phyloP scores from a whole-genome alignment of 768 basidiomycete genomes.

The Boletus coccyginus region DNA sequence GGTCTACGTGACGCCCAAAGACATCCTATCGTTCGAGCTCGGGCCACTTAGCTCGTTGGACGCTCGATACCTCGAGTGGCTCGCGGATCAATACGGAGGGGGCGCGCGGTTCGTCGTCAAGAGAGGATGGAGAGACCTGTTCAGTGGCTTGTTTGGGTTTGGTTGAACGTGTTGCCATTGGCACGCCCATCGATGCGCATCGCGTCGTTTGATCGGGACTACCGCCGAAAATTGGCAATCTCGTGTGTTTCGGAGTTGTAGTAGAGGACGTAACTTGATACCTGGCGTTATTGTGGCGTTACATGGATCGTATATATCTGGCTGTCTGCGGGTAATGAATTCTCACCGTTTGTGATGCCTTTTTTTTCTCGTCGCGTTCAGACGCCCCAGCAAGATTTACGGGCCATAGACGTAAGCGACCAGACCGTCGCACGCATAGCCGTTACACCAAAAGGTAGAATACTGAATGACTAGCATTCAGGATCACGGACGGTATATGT shows the following conservation, averaged over 20 bases:
- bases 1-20: slow-evolving; percentile 56
- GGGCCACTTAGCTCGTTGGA: slow-evolving; percentile 72
- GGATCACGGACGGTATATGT: no score
- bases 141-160: slow-evolving; percentile 43
- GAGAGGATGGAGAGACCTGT: slow-evolving; percentile 47
- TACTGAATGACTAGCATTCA: no score
- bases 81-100: slow-evolving; percentile 62
- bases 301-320: not conserved
- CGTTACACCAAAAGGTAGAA: no score
- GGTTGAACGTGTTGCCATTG: slow-evolving; percentile 27
- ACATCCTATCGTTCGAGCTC: slow-evolving; percentile 66
- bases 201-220: no score
- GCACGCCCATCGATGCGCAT: not conserved
- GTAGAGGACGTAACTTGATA: slow-evolving; percentile 2
- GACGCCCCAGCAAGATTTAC: no score
- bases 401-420: no score
- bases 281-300: no score
- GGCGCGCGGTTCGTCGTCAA: slow-evolving; percentile 39
- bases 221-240: not conserved
- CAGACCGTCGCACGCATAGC: no score
- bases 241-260: not conserved
- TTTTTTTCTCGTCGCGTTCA: no score
- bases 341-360: not conserved
- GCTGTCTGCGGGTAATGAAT: not conserved
- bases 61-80: slow-evolving; percentile 75